Evolutionary conservation across 2,329 filamentous ascomycete genomes (phyloP).

Genomic region (Pseudomassariella vexata): DNA sequence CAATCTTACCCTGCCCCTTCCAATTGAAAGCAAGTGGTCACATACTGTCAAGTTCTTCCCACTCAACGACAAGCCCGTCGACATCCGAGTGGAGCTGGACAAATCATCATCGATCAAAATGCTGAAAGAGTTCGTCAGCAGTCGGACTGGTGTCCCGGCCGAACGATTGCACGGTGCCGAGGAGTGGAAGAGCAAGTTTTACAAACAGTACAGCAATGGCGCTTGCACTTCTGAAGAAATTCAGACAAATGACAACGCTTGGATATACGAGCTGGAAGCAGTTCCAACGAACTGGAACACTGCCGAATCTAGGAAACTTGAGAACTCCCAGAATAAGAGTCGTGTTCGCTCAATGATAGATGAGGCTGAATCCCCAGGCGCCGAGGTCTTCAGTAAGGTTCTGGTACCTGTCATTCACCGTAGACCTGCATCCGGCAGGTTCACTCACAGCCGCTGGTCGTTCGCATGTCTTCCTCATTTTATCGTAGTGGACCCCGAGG

Average conservation of each 20-base stretch:
- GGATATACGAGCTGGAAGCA: constrained; percentile 72
- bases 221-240: constrained; percentile 68
- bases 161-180: constrained; percentile 74
- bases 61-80: constrained; percentile 62
- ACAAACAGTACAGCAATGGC: constrained; percentile 74
- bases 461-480: constrained; percentile 50
- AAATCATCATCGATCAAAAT: constrained; percentile 65
- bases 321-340: constrained; percentile 25
- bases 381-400: constrained; percentile 56
- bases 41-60: constrained; percentile 74
- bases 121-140: constrained; percentile 67
- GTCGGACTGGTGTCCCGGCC: constrained; percentile 56
- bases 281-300: constrained; percentile 72
- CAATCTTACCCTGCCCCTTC: constrained; percentile 84
- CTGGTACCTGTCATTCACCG: constrained; percentile 69
- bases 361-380: constrained; percentile 36
- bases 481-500: constrained; percentile 68
- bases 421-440: constrained; percentile 28
- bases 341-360: constrained; percentile 44
- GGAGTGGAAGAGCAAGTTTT: constrained; percentile 78
- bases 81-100: constrained; percentile 73
- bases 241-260: constrained; percentile 54
- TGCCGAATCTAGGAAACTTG: constrained; percentile 40
- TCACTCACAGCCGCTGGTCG: constrained; percentile 28
- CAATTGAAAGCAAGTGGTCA: constrained; percentile 77